Evolutionary conservation across 306 rosid genomes (phyloP).

Genomic region (Dalbergia cochinchinensis): DNA sequence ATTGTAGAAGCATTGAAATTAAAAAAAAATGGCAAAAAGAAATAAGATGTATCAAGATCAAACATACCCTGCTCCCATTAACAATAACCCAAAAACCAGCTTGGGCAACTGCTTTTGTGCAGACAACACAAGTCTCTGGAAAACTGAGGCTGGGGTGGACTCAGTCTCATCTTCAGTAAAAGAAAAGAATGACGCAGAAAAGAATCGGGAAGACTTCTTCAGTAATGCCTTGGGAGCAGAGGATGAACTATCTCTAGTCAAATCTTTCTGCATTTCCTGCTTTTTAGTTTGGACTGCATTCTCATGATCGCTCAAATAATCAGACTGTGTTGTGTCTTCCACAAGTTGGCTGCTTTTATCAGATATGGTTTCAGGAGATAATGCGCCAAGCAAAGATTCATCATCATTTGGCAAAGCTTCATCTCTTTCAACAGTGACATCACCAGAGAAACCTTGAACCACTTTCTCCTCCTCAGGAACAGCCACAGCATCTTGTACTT

Average conservation of each 20-base stretch:
- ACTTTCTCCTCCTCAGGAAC: conserved; percentile 63
- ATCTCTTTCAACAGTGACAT: conserved; percentile 59
- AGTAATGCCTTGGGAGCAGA: conserved; percentile 73
- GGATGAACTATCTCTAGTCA: conserved; percentile 75
- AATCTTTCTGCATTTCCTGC: conserved; percentile 86
- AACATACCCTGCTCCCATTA: conserved; percentile 93
- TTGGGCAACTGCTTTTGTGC: conserved; percentile 79
- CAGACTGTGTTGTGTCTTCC: conserved; percentile 58
- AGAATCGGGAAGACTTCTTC: conserved; percentile 96
- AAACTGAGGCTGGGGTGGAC: conserved; percentile 77
- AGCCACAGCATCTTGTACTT: conserved; percentile 59
- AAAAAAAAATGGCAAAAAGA: conserved; percentile 40
- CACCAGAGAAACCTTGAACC: conserved; percentile 60
- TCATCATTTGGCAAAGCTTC: conserved; percentile 58
- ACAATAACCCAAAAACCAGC: conserved; percentile 75
- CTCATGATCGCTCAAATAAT: conserved; percentile 73
- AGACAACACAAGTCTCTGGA: conserved; percentile 69
- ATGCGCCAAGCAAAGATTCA: conserved; percentile 59
- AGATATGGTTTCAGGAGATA: conserved; percentile 58
- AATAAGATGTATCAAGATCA: conserved; percentile 45
- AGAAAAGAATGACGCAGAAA: conserved; percentile 97
- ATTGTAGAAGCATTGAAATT: conserved; percentile 30
- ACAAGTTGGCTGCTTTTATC: conserved; percentile 60
- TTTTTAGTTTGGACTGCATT: conserved; percentile 72
- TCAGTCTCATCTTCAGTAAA: conserved; percentile 81